A percentile compares a stretch with the other conserved stretches of the same genome.
Evolutionary conservation across 306 rosid genomes (phyloP).

Genomic region (Luffa aegyptiaca): DNA sequence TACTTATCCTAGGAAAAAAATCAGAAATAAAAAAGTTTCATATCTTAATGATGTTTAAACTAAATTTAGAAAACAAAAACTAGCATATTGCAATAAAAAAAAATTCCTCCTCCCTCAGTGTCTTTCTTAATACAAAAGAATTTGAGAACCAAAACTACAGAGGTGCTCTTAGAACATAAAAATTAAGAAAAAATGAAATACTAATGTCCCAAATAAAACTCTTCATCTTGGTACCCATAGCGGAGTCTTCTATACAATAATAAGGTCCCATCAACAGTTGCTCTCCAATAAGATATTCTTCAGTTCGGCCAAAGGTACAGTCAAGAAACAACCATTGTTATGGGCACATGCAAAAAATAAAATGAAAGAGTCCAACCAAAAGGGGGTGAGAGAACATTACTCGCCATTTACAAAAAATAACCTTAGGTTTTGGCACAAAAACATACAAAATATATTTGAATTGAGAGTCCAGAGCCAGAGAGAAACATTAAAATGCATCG

Average conservation of each 20-base stretch:
- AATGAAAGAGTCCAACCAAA: too few relatives aligned
- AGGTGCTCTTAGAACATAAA: not conserved
- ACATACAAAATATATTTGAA: not conserved
- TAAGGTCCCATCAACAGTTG: not conserved
- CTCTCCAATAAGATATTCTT: not conserved
- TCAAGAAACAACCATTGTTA: too few relatives aligned
- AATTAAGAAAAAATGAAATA: not conserved
- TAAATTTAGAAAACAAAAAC: not conserved
- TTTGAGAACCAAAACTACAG: not conserved
- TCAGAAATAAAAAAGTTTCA: not conserved
- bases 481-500: not conserved
- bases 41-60: not conserved
- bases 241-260: not conserved
- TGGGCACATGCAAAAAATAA: not conserved
- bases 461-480: not conserved
- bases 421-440: not conserved
- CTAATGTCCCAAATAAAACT: not conserved
- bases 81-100: too few relatives aligned
- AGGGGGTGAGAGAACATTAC: too few relatives aligned
- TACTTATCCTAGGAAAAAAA: conserved; percentile 67
- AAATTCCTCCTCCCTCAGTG: too few relatives aligned
- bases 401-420: too few relatives aligned
- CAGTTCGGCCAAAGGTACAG: too few relatives aligned
- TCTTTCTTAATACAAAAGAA: too few relatives aligned
- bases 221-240: not conserved